Base-by-base conservation (phyloP, 2,329 filamentous ascomycete genomes). In the Leptodontidium sp. region DNA sequence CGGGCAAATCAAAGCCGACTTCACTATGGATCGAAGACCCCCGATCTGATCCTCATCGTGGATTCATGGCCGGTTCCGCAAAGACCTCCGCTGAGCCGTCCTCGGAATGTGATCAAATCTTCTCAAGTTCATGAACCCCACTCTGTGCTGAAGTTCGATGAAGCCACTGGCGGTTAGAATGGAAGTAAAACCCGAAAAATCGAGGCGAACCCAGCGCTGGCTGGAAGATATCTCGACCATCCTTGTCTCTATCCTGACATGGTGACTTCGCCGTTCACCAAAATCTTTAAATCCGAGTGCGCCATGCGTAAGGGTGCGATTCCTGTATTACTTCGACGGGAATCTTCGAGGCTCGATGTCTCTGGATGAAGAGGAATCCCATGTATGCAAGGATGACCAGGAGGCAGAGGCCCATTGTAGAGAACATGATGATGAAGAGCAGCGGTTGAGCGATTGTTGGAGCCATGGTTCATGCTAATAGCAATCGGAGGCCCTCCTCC, bases 221-320 rank as follows among this genome's bases (percentile, higher is more conserved):
- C 7, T 32, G 17, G 21, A 59, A 43, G 11, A 59, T 4, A 21
- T 26, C 43, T 17, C 38, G 21, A 12, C 5, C 14, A 49, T 57
- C 8, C 53, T n/a, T 49, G 38, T 38, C 38, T 35, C 52, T 15
- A 65, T n/a, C 26, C 50, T 12, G 29, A 15, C 1, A 17, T 21
- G 29, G n/a, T 26, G 43, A 24, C 40, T 49, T 35, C 9, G 21
- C 63, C 21, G 40, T 24, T 35, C 9, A 7, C 8, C 12, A 29
- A 40, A 29, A 12, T 1, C 1, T 45, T 67, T 43, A 69, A 15
- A 72, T 58, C 53, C 58, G 61, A 15, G 70, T 74, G 12, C 68
- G 65, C 72, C 72, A 74, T 49, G 69, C 66, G 38, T 69, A 64
- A 21, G 70, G 72, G 64, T 74, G 72, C 5, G 66, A 2, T 63